Evolutionary conservation across 2,329 filamentous ascomycete species (phyloP).

Genomic region (Ophiosphaerella narmari): DNA sequence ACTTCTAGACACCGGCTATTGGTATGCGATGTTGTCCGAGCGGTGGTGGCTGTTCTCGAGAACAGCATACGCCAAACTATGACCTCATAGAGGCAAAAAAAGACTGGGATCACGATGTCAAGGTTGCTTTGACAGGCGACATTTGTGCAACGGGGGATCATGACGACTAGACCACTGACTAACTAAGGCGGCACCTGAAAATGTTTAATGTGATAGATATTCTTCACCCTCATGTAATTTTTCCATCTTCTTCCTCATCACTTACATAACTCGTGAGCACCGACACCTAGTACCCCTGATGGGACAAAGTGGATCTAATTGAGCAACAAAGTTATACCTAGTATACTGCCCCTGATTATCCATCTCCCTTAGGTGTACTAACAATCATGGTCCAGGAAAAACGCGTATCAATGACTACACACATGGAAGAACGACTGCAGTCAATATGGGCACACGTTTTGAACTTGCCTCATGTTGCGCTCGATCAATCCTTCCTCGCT

Average conservation of each 20-base stretch:
- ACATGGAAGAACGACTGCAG: constrained; percentile 26
- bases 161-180: constrained; percentile 7
- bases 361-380: too few relatives aligned
- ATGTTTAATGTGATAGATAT: constrained; percentile 7
- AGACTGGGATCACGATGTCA: not conserved
- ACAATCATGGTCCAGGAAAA: not conserved
- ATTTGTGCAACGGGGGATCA: constrained; percentile 4
- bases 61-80: constrained; percentile 9
- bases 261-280: not conserved
- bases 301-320: not conserved
- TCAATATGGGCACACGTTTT: constrained; percentile 38
- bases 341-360: too few relatives aligned
- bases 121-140: not conserved
- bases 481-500: constrained; percentile 47
- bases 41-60: constrained; percentile 12
- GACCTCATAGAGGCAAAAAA: constrained; percentile 15
- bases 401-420: constrained; percentile 1
- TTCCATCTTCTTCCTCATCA: not conserved
- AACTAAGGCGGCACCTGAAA: constrained; percentile 5
- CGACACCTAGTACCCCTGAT: not conserved
- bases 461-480: constrained; percentile 33
- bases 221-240: not conserved
- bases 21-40: constrained; percentile 9
- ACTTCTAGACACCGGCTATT: constrained; percentile 19
- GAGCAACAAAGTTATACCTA: too few relatives aligned